A percentile compares a stretch with the other conserved stretches of the same genome.
Evolutionary conservation across 1,139 yeast genomes (phyloP).

Genomic region (Diutina pseudorugosa): DNA sequence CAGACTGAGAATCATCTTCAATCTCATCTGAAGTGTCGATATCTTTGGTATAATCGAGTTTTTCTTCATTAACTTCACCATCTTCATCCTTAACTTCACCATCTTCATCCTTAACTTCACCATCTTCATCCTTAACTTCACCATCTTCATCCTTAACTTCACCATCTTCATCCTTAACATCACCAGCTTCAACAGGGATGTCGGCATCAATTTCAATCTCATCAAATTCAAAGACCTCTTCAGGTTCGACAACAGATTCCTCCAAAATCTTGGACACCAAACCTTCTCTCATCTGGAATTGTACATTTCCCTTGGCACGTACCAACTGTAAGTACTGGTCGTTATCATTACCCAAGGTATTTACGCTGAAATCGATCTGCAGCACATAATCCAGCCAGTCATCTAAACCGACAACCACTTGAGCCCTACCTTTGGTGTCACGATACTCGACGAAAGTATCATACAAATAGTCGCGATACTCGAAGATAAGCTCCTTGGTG

Average conservation of each 20-base stretch:
- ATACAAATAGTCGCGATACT: slow-evolving; percentile 45
- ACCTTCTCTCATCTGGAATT: slow-evolving; percentile 62
- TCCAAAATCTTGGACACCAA: slow-evolving; percentile 7
- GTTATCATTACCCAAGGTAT: slow-evolving; percentile 52
- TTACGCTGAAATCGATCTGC: slow-evolving; percentile 50
- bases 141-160: neutral
- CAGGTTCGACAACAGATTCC: neutral
- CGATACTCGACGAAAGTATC: slow-evolving; percentile 30
- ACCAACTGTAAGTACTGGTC: slow-evolving; percentile 59
- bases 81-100: slow-evolving; percentile 4
- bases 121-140: neutral
- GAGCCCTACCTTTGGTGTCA: slow-evolving; percentile 9
- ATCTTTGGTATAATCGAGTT: neutral
- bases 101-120: too few relatives aligned
- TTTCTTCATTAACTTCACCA: neutral
- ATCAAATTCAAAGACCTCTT: neutral
- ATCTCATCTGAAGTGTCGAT: neutral
- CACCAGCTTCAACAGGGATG: neutral
- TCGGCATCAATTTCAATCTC: neutral
- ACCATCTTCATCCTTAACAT: neutral
- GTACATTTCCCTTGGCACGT: slow-evolving; percentile 73
- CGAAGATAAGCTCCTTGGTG: slow-evolving; percentile 42
- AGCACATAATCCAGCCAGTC: slow-evolving; percentile 39
- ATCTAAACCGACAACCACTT: slow-evolving; percentile 26
- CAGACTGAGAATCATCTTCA: neutral